phyloP scores from a whole-genome alignment of 805 yeast genomes.

The Candida sithepensis region DNA sequence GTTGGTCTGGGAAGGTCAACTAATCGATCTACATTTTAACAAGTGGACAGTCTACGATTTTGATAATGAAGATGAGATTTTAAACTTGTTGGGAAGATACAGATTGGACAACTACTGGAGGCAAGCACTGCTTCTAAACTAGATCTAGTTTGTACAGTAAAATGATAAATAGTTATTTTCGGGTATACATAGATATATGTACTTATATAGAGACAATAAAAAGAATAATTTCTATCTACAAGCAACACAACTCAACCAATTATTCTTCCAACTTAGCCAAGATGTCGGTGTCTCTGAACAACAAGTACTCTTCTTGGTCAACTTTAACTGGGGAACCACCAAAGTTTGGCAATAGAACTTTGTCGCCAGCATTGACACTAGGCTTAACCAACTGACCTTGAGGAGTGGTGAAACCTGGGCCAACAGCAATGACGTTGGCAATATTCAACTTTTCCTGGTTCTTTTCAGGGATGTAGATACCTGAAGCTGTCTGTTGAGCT shows the following conservation, averaged over 20 bases:
- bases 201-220: not conserved
- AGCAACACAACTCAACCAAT: constrained; percentile 1
- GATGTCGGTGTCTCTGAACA: constrained; percentile 92
- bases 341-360: constrained; percentile 88
- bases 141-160: not conserved
- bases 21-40: constrained; percentile 49
- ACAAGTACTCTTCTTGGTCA: constrained; percentile 50
- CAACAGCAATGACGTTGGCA: constrained; percentile 90
- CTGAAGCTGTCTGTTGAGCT: constrained; percentile 86
- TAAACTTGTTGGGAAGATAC: constrained; percentile 45
- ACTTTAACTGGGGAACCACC: constrained; percentile 91
- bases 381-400: constrained; percentile 72
- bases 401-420: constrained; percentile 83
- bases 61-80: constrained; percentile 46
- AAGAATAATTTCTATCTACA: too few species aligned
- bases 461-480: constrained; percentile 92
- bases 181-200: constrained; percentile 1
- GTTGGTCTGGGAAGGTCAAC: constrained; percentile 70
- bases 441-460: constrained; percentile 91
- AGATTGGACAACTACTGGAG: constrained; percentile 60
- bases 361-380: constrained; percentile 84
- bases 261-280: constrained; percentile 84
- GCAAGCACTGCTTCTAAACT: constrained; percentile 25
- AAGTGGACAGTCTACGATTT: constrained; percentile 68
- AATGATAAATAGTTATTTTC: not conserved